Percentiles rank a stretch among this genome's conserved stretches.
Evolutionary conservation across 768 basidiomycete species (phyloP).

Genomic region (Pleurotus salmoneostramineus): DNA sequence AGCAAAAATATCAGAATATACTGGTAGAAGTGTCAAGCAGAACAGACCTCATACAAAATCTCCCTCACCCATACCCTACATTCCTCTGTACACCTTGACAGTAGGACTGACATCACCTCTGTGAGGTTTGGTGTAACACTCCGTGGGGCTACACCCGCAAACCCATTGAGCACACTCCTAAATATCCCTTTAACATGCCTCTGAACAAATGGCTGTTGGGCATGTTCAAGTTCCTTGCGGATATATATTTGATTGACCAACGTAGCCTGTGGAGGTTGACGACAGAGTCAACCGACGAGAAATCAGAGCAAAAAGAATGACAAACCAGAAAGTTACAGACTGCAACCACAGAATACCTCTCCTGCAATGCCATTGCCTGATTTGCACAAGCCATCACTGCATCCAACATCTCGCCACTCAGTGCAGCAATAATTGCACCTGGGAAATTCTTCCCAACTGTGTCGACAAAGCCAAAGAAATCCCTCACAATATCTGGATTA

Average conservation of each 20-base stretch:
- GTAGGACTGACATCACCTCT: constrained; percentile 70
- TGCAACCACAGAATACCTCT: constrained; percentile 80
- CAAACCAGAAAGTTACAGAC: constrained; percentile 81
- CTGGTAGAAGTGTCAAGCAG: not conserved
- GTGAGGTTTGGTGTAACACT: constrained; percentile 82
- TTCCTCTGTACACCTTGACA: constrained; percentile 41
- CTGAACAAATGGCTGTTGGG: constrained; percentile 37
- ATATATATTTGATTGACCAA: constrained; percentile 65
- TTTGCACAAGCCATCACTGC: constrained; percentile 69
- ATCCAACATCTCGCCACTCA: constrained; percentile 53
- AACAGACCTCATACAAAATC: constrained; percentile 58
- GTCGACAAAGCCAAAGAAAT: constrained; percentile 83
- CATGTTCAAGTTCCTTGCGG: constrained; percentile 54
- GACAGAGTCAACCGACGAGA: not conserved
- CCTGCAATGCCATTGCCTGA: constrained; percentile 65
- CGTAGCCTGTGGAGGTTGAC: constrained; percentile 40
- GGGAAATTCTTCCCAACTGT: constrained; percentile 69
- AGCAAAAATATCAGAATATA: constrained; percentile 2
- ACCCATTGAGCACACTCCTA: constrained; percentile 70
- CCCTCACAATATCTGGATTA: constrained; percentile 92
- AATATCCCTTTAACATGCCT: constrained; percentile 65
- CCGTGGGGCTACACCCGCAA: constrained; percentile 81
- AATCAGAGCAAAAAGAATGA: constrained; percentile 9
- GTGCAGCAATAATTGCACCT: constrained; percentile 54
- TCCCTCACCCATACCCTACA: constrained; percentile 64